Evolutionary conservation across 2,329 filamentous ascomycete species (phyloP).

Genomic region (Penicillium sp.): DNA sequence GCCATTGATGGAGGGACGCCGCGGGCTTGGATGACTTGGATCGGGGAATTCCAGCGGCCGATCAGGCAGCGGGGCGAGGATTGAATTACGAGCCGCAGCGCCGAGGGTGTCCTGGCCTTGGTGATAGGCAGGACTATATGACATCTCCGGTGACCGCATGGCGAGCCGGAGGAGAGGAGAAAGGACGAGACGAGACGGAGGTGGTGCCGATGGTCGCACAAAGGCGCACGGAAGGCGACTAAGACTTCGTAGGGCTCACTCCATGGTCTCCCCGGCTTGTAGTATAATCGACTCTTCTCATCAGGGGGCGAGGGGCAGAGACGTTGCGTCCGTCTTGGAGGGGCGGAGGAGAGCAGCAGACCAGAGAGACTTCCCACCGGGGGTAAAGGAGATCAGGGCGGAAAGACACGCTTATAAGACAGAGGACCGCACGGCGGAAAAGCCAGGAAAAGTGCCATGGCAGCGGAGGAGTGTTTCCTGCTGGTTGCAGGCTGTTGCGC

Average conservation of each 20-base stretch:
- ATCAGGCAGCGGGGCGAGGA: constrained; percentile 22
- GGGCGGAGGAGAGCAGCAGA: neutral
- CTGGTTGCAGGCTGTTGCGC: constrained; percentile 27
- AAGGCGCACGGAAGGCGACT: constrained; percentile 24
- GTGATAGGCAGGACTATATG: constrained; percentile 38
- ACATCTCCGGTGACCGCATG: constrained; percentile 40
- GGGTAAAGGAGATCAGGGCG: constrained; percentile 20
- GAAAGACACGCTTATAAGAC: constrained; percentile 23
- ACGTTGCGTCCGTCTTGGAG: neutral
- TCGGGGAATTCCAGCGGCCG: constrained; percentile 24
- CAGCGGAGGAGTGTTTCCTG: constrained; percentile 25
- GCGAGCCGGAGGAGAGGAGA: constrained; percentile 16
- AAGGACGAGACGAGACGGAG: constrained; percentile 11
- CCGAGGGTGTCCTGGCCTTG: constrained; percentile 31
- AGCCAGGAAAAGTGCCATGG: constrained; percentile 26
- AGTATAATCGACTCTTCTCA: constrained; percentile 11
- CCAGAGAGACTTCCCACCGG: constrained; percentile 15
- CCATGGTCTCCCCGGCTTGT: constrained; percentile 21
- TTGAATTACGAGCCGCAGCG: constrained; percentile 22
- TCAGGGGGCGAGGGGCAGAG: constrained; percentile 9
- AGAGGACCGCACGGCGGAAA: constrained; percentile 19
- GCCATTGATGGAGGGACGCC: constrained; percentile 17
- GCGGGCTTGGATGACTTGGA: constrained; percentile 8
- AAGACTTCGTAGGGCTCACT: constrained; percentile 20
- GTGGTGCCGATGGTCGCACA: constrained; percentile 18